Conservation (phyloP, 1,284 basidiomycete genomes). For the Rhodotorula sp. region DNA sequence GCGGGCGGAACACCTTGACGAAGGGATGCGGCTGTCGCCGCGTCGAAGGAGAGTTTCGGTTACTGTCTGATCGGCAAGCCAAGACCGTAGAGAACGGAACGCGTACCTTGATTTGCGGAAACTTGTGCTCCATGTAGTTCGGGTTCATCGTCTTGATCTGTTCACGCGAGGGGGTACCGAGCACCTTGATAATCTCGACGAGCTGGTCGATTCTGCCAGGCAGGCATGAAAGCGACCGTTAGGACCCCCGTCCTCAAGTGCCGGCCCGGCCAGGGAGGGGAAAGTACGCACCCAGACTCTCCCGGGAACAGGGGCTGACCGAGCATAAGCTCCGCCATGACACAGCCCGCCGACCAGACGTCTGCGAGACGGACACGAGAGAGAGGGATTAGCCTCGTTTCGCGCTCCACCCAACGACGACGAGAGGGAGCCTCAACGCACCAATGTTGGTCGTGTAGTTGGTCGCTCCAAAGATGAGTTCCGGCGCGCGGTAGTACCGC, state of each 20-base stretch:
- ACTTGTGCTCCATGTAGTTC: conserved; percentile 99
- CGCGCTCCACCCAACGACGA: background rate
- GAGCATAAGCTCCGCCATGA: conserved; percentile 99
- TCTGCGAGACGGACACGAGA: conserved; percentile 55
- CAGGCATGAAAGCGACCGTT: conserved; percentile 47
- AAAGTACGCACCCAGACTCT: conserved; percentile 67
- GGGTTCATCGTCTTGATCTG: conserved; percentile 99
- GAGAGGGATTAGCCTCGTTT: background rate
- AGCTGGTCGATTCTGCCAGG: conserved; percentile 99
- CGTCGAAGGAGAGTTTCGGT: background rate
- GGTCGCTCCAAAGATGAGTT: conserved; percentile 98
- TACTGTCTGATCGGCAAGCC: background rate
- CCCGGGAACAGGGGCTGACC: conserved; percentile 98
- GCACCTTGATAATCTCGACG: conserved; percentile 99
- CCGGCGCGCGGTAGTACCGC: conserved; percentile 97
- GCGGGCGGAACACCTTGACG: conserved; percentile 90
- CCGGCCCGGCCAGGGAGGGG: too few relatives aligned
- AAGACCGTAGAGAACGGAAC: conserved; percentile 48
- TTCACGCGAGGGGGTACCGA: conserved; percentile 95
- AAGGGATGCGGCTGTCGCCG: conserved; percentile 47
- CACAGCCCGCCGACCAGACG: conserved; percentile 99
- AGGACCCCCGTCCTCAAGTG: too few relatives aligned
- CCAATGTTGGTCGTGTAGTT: conserved; percentile 99
- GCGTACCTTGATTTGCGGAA: conserved; percentile 96
- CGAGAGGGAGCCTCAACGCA: conserved; percentile 51